Evolutionary conservation across 805 yeast species (phyloP).

Genomic region (Metschnikowia shivogae): DNA sequence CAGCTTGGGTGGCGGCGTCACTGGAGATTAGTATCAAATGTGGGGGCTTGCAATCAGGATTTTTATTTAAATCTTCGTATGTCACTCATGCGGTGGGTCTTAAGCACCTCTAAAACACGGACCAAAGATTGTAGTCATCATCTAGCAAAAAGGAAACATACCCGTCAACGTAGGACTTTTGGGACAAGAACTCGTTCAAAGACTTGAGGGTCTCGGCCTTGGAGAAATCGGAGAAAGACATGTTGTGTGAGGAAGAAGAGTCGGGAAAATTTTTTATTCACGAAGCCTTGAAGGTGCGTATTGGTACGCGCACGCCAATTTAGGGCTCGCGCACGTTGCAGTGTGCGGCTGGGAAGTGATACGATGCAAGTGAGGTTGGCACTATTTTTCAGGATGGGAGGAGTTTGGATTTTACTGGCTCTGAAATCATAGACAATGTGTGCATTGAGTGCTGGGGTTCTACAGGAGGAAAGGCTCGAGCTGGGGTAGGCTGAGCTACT

Average conservation of each 20-base stretch:
- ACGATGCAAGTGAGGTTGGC: background rate
- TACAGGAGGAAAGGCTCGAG: no score
- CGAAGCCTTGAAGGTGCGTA: background rate
- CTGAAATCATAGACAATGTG: no score
- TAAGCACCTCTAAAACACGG: conserved; percentile 97
- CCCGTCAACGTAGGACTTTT: conserved; percentile 95
- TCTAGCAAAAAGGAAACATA: conserved; percentile 46
- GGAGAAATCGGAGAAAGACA: conserved; percentile 81
- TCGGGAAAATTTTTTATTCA: conserved; percentile 11
- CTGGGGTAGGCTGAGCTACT: conserved; percentile 10
- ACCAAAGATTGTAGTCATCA: conserved; percentile 80
- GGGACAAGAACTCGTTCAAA: conserved; percentile 82
- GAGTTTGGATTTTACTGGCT: no score
- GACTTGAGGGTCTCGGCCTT: conserved; percentile 58
- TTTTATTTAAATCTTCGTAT: conserved; percentile 40
- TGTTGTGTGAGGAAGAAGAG: conserved; percentile 25
- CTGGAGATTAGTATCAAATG: conserved; percentile 40
- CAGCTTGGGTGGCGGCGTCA: conserved; percentile 91
- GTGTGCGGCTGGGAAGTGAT: background rate
- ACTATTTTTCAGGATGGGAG: no score
- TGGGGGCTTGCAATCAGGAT: background rate
- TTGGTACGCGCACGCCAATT: conserved; percentile 15
- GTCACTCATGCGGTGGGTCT: conserved; percentile 95
- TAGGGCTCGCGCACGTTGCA: conserved; percentile 3
- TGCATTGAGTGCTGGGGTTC: no score